Base-by-base conservation (phyloP, 2,329 filamentous ascomycete genomes). In the Pseudopyricularia javanii region DNA sequence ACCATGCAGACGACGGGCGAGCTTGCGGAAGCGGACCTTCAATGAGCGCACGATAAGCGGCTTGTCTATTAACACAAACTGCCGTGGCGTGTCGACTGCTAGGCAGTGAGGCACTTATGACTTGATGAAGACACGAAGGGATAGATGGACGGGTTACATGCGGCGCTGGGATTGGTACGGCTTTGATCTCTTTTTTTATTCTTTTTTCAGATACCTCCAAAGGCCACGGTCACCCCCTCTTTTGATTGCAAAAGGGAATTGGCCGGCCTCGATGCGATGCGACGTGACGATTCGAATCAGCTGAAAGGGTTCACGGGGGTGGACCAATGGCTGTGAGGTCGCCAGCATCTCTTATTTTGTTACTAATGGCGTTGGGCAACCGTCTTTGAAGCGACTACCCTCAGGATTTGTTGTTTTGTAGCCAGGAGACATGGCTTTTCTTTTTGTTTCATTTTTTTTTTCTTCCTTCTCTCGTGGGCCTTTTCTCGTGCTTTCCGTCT, bases 1-100 rank as follows among this genome's bases (percentile, higher is more conserved):
- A 66, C 67, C 58, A 69, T 72, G 58, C 70, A 71, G 56, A 63
- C 67, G 47, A 64, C 67, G 50, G 65, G 63, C 51, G 69, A 76
- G 52, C 56, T 70, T 53, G 68, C 69, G 26, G 58, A 59, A 9
- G 49, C 50, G 30, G 57, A 59, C 47, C 51, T 55, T 24, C 55
- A 55, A 34, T 59, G 33, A 56, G 12, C 9, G 26, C 20, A n/a
- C 33, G 20, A 30, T 11, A 12, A 35, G 22, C 22, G 40, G 22
- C 40, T 14, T 12, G 15, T 6, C 40, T 22, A 20, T 22, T 26
- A 7, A 22, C 7, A 45, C 14, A 26, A 17, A 26, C 40, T 12
- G 40, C 40, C 7, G 20, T n/a, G 22, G 9, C 12, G 40, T 45
- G 4, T 26, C 24, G 40, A 12, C 17, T 45, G 22, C 11, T 20